Conservation (phyloP, 208 protist species). For the Angomonas deanei region DNA sequence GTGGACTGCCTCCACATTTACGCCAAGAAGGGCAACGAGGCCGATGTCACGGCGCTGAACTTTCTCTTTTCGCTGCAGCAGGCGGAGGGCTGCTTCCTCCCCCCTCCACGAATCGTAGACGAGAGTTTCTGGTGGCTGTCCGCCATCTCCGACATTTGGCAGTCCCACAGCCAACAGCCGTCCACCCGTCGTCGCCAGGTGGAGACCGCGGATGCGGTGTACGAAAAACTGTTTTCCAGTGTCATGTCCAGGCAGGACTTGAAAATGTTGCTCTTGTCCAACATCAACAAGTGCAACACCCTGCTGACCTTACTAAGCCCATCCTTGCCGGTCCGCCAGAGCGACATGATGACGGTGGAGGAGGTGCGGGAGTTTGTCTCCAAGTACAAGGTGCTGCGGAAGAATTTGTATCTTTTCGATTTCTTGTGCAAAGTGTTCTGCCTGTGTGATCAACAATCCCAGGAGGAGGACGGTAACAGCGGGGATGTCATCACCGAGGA, state of each 20-base stretch:
- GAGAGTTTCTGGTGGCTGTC: constrained; percentile 24
- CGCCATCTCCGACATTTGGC: neutral
- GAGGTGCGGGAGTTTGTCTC: constrained; percentile 10
- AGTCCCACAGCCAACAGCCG: neutral
- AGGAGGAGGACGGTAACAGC: neutral
- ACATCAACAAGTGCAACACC: constrained; percentile 20
- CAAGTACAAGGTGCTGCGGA: constrained; percentile 18
- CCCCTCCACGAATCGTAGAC: constrained; percentile 18
- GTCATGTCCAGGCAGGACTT: neutral
- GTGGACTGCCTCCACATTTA: constrained; percentile 17
- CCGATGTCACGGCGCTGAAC: constrained; percentile 18
- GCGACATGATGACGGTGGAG: neutral
- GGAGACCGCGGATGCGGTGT: constrained; percentile 7
- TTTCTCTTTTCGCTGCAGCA: constrained; percentile 17
- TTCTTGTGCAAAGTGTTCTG: constrained; percentile 1
- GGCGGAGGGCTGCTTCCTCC: constrained; percentile 15
- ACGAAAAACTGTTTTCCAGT: neutral
- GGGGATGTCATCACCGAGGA: neutral
- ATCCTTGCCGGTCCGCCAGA: constrained; percentile 3
- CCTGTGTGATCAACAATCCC: neutral
- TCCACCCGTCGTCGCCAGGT: neutral
- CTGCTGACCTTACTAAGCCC: constrained; percentile 19
- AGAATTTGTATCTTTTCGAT: constrained; percentile 18
- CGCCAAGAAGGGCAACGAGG: constrained; percentile 11
- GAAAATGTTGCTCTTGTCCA: neutral